phyloP scores from a whole-genome alignment of 148 eudicot species.

The Beta vulgaris region DNA sequence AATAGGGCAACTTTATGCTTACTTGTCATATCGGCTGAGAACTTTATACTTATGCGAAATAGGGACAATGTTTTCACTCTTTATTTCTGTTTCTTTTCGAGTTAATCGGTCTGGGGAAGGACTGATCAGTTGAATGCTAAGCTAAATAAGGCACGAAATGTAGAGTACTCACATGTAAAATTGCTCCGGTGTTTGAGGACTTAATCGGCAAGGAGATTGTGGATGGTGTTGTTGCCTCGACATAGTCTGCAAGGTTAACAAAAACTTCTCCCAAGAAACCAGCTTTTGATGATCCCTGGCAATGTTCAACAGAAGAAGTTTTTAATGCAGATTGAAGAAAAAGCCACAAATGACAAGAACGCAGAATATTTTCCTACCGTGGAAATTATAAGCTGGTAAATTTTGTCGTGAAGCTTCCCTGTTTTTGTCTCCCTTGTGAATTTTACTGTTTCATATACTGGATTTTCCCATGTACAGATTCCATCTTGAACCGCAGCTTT shows the following conservation, averaged over 20 bases:
- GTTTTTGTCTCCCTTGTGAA: conserved; percentile 64
- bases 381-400: conserved; percentile 68
- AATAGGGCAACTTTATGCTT: no score
- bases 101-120: neutral
- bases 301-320: conserved; percentile 9
- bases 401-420: conserved; percentile 62
- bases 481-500: conserved; percentile 75
- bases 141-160: conserved; percentile 7
- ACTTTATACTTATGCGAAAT: neutral
- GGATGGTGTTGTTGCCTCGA: conserved; percentile 51
- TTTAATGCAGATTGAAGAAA: conserved; percentile 3
- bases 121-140: neutral
- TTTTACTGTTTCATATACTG: conserved; percentile 82
- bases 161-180: conserved; percentile 60
- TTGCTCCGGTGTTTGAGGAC: conserved; percentile 52
- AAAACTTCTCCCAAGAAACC: conserved; percentile 77
- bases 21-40: neutral
- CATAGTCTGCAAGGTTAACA: conserved; percentile 70
- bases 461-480: conserved; percentile 79
- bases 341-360: neutral
- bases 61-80: neutral
- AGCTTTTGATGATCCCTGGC: conserved; percentile 80
- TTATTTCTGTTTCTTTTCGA: neutral
- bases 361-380: conserved; percentile 45
- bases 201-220: conserved; percentile 64